Evolutionary conservation across 129 eudicot genomes (phyloP).

Genomic region (Chrysanthemum seticuspe): DNA sequence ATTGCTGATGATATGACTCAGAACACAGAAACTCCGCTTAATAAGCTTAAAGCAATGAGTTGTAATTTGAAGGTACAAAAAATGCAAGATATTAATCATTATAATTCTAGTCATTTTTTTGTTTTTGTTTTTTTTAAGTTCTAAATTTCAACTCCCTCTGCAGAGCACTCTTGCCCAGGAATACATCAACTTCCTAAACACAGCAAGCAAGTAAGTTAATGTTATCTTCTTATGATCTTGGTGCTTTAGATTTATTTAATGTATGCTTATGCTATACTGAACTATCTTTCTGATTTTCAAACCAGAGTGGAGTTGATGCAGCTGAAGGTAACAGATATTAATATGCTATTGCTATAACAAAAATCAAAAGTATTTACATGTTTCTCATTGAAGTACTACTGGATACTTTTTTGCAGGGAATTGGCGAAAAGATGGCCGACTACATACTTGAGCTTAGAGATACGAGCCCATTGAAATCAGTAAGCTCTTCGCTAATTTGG

Average conservation of each 20-base stretch:
- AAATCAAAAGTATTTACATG: neutral
- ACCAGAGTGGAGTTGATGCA: slow-evolving; percentile 77
- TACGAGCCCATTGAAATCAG: slow-evolving; percentile 77
- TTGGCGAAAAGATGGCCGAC: slow-evolving; percentile 81
- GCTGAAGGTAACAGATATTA: slow-evolving; percentile 49
- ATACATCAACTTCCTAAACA: slow-evolving; percentile 67
- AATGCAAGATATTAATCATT: neutral
- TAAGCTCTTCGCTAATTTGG: slow-evolving; percentile 32
- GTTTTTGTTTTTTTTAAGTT: neutral
- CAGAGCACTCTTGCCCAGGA: slow-evolving; percentile 78
- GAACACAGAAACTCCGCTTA: slow-evolving; percentile 54
- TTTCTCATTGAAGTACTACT: neutral
- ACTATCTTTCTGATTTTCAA: slow-evolving; percentile 4
- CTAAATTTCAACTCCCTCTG: neutral
- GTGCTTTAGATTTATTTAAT: neutral
- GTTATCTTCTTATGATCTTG: neutral
- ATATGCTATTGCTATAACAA: neutral
- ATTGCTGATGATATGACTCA: slow-evolving; percentile 35
- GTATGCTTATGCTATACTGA: slow-evolving; percentile 6
- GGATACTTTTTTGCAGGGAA: slow-evolving; percentile 50
- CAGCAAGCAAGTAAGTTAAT: slow-evolving; percentile 58
- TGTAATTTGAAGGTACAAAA: slow-evolving; percentile 70
- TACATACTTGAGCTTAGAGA: slow-evolving; percentile 84
- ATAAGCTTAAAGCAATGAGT: slow-evolving; percentile 55
- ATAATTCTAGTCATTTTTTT: neutral